Conservation (phyloP, 164 flowering plant genomes). For the Brasenia schreberi region DNA sequence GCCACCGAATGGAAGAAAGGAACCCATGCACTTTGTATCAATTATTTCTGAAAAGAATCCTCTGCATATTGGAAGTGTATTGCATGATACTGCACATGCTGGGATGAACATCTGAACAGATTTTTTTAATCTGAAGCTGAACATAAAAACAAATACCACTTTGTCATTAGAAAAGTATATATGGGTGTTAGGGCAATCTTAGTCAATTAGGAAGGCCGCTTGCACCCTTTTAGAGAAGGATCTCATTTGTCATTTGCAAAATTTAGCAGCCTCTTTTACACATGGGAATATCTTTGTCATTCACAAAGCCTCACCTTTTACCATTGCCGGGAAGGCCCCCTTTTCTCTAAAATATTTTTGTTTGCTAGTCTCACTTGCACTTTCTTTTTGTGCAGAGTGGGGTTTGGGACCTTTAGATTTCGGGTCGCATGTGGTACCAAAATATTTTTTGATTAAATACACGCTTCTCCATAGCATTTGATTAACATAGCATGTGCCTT, state of each 20-base stretch:
- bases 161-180: background rate
- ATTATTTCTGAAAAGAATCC: too few species aligned
- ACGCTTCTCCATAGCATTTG: too few species aligned
- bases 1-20: too few species aligned
- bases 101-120: too few species aligned
- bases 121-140: too few species aligned
- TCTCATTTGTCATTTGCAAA: background rate
- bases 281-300: background rate
- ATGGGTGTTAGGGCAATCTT: background rate
- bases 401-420: background rate
- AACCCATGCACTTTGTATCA: too few species aligned
- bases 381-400: background rate
- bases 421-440: background rate
- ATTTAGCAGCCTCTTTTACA: background rate
- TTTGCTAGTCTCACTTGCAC: background rate
- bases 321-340: background rate
- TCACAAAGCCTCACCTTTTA: background rate
- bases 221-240: background rate
- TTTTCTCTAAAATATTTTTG: background rate
- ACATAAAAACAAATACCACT: background rate
- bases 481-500: too few species aligned
- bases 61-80: too few species aligned
- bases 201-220: background rate
- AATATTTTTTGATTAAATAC: too few species aligned
- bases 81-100: too few species aligned